Evolutionary conservation across 176 grass and related monocot species (phyloP), one percentile per base, ranked within the genome.

Genomic region (Canna indica): DNA sequence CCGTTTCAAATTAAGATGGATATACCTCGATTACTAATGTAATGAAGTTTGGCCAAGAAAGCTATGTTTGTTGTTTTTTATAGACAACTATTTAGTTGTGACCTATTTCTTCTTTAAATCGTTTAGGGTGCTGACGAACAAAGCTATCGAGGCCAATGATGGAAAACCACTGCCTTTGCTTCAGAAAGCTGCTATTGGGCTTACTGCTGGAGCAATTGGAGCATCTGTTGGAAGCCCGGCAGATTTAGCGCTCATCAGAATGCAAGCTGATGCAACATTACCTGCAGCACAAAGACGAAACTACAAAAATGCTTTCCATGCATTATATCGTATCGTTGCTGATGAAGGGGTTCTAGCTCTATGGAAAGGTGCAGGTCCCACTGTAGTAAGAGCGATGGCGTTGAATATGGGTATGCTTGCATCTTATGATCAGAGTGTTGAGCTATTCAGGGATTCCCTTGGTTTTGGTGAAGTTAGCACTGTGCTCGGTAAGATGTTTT

Each of bases 351-450:
- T 96, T 90, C 36, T 96, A 39, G 85, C 91, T 65, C 88, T 96
- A 72, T 96, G 91, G 91, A 96, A 96, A 66, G 91, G 91, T 69
- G 91, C 91, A 77, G 91, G 91, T 16, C 91, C 91, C 30, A 96
- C 91, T 61, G 88, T 96, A 69, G 91, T 88, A 18, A 85, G 91
- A 73, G 91, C 91, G 48, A 96, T 96, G 91, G 74, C 91, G 13
- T 83, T 96, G 29, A 96, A 96, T 80, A 96, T 96, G 91, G 91
- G 91, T 70, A 96, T 96, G 88, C 88, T 96, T 86, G 91, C 91
- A 41, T 91, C 87, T 4, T 96, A 96, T 75, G 91, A 96, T 67
- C 91, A 96, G 78, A 91, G 91, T 84, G 88, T 86, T 57, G 91
- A 96, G 75, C 36, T 96, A 41, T 90, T 96, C 77, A 88, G 78